These are phyloP conservation scores for Epichloe bromicola DNA, from an alignment of 2,329 filamentous ascomycete species.

Conservation along the genomic window DNA sequence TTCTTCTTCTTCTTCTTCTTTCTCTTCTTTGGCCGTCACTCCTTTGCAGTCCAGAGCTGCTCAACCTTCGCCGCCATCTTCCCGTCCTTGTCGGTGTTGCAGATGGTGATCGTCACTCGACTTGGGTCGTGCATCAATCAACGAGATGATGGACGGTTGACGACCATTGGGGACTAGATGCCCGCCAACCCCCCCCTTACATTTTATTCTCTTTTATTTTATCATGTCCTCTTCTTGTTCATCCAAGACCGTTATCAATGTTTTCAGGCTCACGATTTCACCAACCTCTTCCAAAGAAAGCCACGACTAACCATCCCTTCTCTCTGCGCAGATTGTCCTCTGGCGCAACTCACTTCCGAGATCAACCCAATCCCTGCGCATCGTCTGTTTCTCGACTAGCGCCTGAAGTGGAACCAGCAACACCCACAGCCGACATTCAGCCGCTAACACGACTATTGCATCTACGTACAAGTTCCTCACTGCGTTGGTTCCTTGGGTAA, in stretches of 20 bases:
- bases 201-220: background rate
- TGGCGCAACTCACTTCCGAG: background rate
- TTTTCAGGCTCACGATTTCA: background rate
- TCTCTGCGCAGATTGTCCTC: constrained; percentile 1
- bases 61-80: background rate
- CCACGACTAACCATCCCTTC: constrained; percentile 1
- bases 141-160: background rate
- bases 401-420: background rate
- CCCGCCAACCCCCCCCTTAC: background rate
- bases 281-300: background rate
- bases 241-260: background rate
- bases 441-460: constrained; percentile 2
- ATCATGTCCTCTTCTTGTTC: background rate
- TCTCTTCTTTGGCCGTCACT: background rate
- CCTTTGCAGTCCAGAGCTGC: background rate
- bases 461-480: constrained; percentile 3
- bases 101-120: background rate
- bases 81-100: background rate
- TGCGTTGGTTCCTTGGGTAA: constrained; percentile 2
- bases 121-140: constrained; percentile 1
- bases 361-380: constrained; percentile 7
- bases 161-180: background rate
- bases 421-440: constrained; percentile 7
- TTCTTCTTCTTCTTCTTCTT: background rate
- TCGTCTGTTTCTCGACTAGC: constrained; percentile 5